Conservation (phyloP, 148 eudicot species). For the Arctostaphylos glauca region DNA sequence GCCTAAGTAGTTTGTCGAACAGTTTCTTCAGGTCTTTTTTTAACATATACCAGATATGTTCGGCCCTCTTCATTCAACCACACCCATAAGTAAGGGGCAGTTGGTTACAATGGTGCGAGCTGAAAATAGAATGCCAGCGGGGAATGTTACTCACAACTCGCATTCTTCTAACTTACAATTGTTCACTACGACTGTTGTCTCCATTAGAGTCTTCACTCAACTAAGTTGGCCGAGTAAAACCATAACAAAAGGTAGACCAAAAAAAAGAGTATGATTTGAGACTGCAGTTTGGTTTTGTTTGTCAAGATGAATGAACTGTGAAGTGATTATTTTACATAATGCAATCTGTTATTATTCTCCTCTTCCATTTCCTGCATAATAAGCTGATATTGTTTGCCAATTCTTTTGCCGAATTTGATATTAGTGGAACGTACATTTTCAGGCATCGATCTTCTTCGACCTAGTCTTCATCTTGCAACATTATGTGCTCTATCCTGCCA, state of each 20-base stretch:
- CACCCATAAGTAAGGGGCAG: too few relatives aligned
- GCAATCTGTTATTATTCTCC: not conserved
- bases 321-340: not conserved
- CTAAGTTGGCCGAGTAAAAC: not conserved
- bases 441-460: constrained; percentile 85
- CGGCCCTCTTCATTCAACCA: too few relatives aligned
- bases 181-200: too few relatives aligned
- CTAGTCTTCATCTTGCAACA: constrained; percentile 74
- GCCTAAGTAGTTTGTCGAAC: too few relatives aligned
- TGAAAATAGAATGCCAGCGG: too few relatives aligned
- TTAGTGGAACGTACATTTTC: constrained; percentile 17
- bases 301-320: not conserved
- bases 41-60: too few relatives aligned
- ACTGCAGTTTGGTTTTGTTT: not conserved
- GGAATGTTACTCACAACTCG: too few relatives aligned
- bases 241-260: not conserved
- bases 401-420: not conserved
- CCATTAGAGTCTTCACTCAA: too few relatives aligned
- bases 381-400: not conserved
- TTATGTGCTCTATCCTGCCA: constrained; percentile 63
- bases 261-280: not conserved
- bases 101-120: too few relatives aligned
- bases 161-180: too few relatives aligned
- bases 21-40: too few relatives aligned
- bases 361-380: too few relatives aligned